Percentiles rank a stretch among this genome's conserved stretches.
These are phyloP conservation scores for Phytophthora citricola DNA, from an alignment of 352 stramenopile species.

Conservation along the genomic window DNA sequence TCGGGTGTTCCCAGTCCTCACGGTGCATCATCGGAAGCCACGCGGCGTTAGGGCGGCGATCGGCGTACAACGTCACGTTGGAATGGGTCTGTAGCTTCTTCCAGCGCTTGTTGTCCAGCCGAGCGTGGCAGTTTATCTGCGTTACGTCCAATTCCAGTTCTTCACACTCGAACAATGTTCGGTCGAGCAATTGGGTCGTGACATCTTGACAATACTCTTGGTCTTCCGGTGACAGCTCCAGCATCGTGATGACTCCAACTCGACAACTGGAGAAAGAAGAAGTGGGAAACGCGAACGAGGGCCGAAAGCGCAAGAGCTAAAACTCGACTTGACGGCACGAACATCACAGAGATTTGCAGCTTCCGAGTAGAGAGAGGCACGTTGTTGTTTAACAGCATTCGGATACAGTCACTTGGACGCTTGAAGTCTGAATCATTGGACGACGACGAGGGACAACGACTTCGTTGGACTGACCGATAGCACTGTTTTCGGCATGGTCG, in stretches of 20 bases:
- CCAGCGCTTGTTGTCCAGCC: slow-evolving; percentile 21
- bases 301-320: slow-evolving; percentile 9
- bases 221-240: slow-evolving; percentile 21
- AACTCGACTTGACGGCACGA: slow-evolving; percentile 14
- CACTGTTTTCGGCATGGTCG: background rate
- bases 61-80: slow-evolving; percentile 29
- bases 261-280: slow-evolving; percentile 11
- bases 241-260: slow-evolving; percentile 7
- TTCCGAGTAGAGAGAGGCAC: slow-evolving; percentile 1
- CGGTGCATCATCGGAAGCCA: slow-evolving; percentile 28
- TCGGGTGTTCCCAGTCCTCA: slow-evolving; percentile 21
- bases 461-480: background rate
- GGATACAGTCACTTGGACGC: too few relatives aligned
- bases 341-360: slow-evolving; percentile 13
- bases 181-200: slow-evolving; percentile 26
- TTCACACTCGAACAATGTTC: slow-evolving; percentile 25
- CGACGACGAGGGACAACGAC: too few relatives aligned
- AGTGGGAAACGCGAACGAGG: slow-evolving; percentile 14
- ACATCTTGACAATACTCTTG: slow-evolving; percentile 23
- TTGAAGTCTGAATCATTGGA: too few relatives aligned
- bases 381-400: slow-evolving; percentile 1
- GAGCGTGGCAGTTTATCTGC: slow-evolving; percentile 2
- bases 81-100: slow-evolving; percentile 30
- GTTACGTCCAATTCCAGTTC: slow-evolving; percentile 16
- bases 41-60: slow-evolving; percentile 23